These are phyloP conservation scores for Venturia carpophila DNA, from an alignment of 2,329 filamentous ascomycete species.

Conservation along the genomic window DNA sequence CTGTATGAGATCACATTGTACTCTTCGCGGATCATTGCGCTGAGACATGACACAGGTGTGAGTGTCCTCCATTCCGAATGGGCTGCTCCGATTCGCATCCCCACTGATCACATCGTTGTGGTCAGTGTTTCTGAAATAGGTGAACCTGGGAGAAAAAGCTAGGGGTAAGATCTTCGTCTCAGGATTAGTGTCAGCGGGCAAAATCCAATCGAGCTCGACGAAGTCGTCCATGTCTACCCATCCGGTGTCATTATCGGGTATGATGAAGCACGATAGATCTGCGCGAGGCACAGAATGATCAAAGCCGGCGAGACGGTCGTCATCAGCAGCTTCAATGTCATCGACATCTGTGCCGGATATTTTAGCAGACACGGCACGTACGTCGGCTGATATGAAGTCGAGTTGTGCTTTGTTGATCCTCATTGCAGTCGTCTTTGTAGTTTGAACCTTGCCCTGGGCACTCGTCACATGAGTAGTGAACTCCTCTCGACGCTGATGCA, in stretches of 20 bases:
- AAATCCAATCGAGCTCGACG: slow-evolving; percentile 92
- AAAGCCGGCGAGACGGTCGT: slow-evolving; percentile 52
- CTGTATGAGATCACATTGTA: slow-evolving; percentile 80
- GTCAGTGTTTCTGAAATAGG: slow-evolving; percentile 95
- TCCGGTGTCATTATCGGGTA: slow-evolving; percentile 87
- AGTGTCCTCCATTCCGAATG: slow-evolving; percentile 87
- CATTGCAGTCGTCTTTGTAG: slow-evolving; percentile 81
- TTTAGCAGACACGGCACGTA: slow-evolving; percentile 85
- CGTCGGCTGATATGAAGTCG: slow-evolving; percentile 83
- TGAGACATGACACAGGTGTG: slow-evolving; percentile 90
- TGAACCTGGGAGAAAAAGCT: slow-evolving; percentile 87
- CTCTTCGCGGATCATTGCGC: slow-evolving; percentile 66
- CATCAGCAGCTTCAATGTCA: slow-evolving; percentile 59
- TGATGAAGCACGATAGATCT: slow-evolving; percentile 80
- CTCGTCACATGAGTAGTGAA: slow-evolving; percentile 76
- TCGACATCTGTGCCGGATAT: slow-evolving; percentile 74
- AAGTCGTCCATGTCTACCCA: slow-evolving; percentile 99
- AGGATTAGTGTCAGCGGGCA: slow-evolving; percentile 82
- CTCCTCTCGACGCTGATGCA: slow-evolving; percentile 89
- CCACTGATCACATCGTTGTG: slow-evolving; percentile 71
- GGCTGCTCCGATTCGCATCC: slow-evolving; percentile 75
- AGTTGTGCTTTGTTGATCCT: slow-evolving; percentile 92
- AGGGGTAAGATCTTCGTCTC: slow-evolving; percentile 91
- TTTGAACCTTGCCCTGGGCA: slow-evolving; percentile 52
- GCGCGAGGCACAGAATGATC: slow-evolving; percentile 45